A percentile compares a stretch with the other conserved stretches of the same genome.
These are phyloP conservation scores for Triglochin maritima DNA, from an alignment of 106 monocot genomes.

Conservation along the genomic window DNA sequence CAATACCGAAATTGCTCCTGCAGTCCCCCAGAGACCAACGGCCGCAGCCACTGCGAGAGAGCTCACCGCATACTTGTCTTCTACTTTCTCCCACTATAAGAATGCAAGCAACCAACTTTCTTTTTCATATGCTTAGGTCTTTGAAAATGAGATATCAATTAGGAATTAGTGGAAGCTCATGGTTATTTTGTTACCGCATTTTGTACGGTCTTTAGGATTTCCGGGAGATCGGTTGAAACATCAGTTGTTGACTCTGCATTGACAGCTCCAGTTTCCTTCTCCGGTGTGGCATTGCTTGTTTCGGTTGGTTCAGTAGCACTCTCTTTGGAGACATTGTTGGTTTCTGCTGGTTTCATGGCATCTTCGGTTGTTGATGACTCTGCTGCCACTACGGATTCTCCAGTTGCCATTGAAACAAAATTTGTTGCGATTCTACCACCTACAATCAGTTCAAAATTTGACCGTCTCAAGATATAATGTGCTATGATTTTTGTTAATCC, in stretches of 20 bases:
- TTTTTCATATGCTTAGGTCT: background rate
- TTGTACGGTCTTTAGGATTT: conserved; percentile 43
- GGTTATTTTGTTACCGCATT: conserved; percentile 22
- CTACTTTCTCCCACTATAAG: conserved; percentile 66
- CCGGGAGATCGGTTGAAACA: conserved; percentile 26
- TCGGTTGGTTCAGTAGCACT: background rate
- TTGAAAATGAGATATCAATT: background rate
- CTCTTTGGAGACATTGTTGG: background rate
- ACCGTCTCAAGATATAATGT: background rate
- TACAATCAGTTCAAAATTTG: background rate
- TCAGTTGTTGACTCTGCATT: conserved; percentile 1
- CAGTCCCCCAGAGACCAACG: conserved; percentile 51
- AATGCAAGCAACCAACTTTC: background rate
- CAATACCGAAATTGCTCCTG: conserved; percentile 62
- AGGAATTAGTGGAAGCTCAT: background rate
- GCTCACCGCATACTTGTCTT: conserved; percentile 72
- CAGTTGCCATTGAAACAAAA: conserved; percentile 39
- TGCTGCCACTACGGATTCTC: conserved; percentile 22
- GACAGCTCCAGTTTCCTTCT: background rate
- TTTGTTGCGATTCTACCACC: conserved; percentile 23
- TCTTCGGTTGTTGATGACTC: conserved; percentile 9
- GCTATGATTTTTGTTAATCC: background rate
- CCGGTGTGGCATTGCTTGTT: background rate
- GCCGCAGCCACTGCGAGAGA: conserved; percentile 38
- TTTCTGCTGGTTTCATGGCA: background rate